Evolutionary conservation across 2,329 filamentous ascomycete genomes (phyloP).

Genomic region (Pseudodiploospora longispora): DNA sequence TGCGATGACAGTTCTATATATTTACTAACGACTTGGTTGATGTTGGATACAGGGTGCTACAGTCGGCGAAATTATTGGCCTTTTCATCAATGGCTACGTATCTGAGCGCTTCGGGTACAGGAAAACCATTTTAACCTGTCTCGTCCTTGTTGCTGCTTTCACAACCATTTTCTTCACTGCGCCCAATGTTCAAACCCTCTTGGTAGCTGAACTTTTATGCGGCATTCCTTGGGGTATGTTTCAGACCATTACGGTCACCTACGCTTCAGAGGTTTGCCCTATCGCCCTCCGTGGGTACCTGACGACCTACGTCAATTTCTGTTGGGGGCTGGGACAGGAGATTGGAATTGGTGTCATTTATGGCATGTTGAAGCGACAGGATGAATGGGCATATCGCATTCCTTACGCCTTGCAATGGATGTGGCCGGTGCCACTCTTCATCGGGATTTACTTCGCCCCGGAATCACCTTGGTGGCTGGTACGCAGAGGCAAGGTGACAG

Average conservation of each 20-base stretch:
- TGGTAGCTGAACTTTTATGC: conserved; percentile 54
- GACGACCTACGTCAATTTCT: conserved; percentile 70
- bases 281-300: conserved; percentile 63
- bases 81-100: conserved; percentile 57
- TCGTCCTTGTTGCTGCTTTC: conserved; percentile 46
- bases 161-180: conserved; percentile 60
- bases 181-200: conserved; percentile 47
- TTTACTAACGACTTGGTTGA: no score
- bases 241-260: conserved; percentile 52
- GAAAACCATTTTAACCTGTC: conserved; percentile 52
- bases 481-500: conserved; percentile 52
- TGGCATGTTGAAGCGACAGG: conserved; percentile 54
- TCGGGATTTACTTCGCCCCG: conserved; percentile 60
- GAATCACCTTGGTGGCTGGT: conserved; percentile 74
- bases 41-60: conserved; percentile 12
- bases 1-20: no score
- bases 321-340: conserved; percentile 69
- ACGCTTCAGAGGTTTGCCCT: conserved; percentile 66
- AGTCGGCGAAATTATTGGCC: conserved; percentile 55
- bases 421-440: conserved; percentile 60
- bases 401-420: conserved; percentile 72
- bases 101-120: conserved; percentile 62
- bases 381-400: conserved; percentile 63
- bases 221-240: conserved; percentile 57
- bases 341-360: conserved; percentile 68